Evolutionary conservation across 208 protist genomes (phyloP).

Genomic region (Trypanosoma platydactyli): DNA sequence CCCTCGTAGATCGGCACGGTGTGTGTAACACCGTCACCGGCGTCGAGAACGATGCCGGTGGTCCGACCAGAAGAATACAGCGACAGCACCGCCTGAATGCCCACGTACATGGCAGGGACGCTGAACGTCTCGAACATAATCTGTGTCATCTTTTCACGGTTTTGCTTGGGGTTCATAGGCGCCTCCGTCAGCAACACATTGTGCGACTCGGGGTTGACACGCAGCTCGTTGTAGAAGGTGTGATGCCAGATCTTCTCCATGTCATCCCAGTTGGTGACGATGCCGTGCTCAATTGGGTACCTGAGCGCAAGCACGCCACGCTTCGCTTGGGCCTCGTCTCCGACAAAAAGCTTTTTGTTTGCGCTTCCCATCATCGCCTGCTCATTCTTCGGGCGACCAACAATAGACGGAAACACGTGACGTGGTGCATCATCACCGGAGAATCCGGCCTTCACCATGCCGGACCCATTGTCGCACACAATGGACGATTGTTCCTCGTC

Average conservation of each 20-base stretch:
- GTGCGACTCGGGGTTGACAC: conserved; percentile 97
- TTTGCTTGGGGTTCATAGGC: conserved; percentile 91
- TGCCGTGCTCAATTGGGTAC: conserved; percentile 95
- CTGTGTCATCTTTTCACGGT: conserved; percentile 95
- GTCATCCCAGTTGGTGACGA: conserved; percentile 98
- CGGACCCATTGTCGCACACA: conserved; percentile 88
- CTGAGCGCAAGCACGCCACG: conserved; percentile 93
- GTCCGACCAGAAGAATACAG: conserved; percentile 92
- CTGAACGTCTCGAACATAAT: conserved; percentile 96
- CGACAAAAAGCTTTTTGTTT: conserved; percentile 95
- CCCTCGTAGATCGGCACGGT: conserved; percentile 95
- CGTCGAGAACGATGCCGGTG: conserved; percentile 93
- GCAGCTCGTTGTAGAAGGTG: conserved; percentile 98
- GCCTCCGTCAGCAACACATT: conserved; percentile 94
- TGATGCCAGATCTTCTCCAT: conserved; percentile 99
- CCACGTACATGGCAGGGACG: conserved; percentile 90
- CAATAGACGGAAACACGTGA: conserved; percentile 96
- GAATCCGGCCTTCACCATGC: conserved; percentile 95
- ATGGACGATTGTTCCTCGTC: conserved; percentile 71
- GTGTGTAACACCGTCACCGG: conserved; percentile 93
- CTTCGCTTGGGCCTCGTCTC: conserved; percentile 94
- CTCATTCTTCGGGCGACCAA: conserved; percentile 94
- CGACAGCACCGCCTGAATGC: conserved; percentile 97
- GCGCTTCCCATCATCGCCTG: conserved; percentile 95
- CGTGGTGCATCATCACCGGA: conserved; percentile 97